Evolutionary conservation across 441 rosid species (phyloP), one percentile per base, ranked within the genome.

Genomic region (Oxalis stricta): DNA sequence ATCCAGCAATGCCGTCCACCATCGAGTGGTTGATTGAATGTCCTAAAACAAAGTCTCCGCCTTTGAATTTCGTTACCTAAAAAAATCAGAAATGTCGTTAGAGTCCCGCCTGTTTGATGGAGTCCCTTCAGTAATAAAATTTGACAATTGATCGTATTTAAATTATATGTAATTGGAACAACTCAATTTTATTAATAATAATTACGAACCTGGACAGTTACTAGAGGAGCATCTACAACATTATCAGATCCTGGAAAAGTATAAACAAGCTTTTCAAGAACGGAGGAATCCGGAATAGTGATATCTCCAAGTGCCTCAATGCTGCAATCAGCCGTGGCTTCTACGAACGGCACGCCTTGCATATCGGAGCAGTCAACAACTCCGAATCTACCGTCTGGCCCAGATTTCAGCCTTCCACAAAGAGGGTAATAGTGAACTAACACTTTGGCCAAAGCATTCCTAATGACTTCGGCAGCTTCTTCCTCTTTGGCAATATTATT

Each of bases 11-110:
- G 1, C 58, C 69, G 20, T 63, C 73, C 3, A 26, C 56, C 23
- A 68, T 5, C 12, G 44, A 18, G 37, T 59, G 73, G 37, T 46
- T 55, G 10, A 63, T 28, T n/a, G 53, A 15, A 5, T 55, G 8
- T 1, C 73, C 73, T 3, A 63, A 5, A 18, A 43, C 47, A 17
- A 52, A 46, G 0, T 66, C 60, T 4, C 69, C 66, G n/a, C 66
- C 59, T 19, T 29, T 56, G 58, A 68, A 59, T 15, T 43, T 63
- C n/a, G 73, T 68, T 10, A 68, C 61, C 73, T 68, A 33, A n/a
- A 17, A 39, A 15, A n/a, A n/a, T n/a, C n/a, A n/a, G n/a, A n/a
- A n/a, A n/a, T n/a, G n/a, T n/a, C n/a, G n/a, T n/a, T n/a, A n/a
- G n/a, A n/a, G n/a, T n/a, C n/a, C n/a, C n/a, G n/a, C n/a, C n/a